Percentiles rank a stretch among this genome's conserved stretches.
These are phyloP conservation scores for Mangifera indica DNA, from an alignment of 345 rosid species.

Conservation along the genomic window DNA sequence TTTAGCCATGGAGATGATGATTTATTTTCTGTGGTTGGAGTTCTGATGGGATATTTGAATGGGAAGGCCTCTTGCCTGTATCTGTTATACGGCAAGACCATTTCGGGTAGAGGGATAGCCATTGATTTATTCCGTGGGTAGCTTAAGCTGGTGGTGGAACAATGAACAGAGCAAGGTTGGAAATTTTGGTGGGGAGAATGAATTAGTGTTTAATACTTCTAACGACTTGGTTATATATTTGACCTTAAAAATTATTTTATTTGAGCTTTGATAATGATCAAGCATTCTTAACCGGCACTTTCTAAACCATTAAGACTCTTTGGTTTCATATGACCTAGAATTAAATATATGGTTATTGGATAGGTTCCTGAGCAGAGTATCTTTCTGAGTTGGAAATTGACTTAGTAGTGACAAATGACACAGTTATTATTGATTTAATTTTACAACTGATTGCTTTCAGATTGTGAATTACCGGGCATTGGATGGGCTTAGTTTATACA, in stretches of 20 bases:
- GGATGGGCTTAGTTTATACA: too few species aligned
- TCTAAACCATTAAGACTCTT: background rate
- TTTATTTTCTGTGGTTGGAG: background rate
- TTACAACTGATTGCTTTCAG: too few species aligned
- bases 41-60: background rate
- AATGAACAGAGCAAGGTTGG: background rate
- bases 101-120: background rate
- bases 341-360: background rate
- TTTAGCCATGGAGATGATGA: background rate
- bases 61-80: background rate
- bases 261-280: too few species aligned
- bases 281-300: too few species aligned
- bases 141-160: background rate
- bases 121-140: background rate
- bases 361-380: too few species aligned
- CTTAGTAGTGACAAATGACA: too few species aligned
- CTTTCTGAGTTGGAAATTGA: too few species aligned
- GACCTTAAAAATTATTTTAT: too few species aligned
- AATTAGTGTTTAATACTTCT: background rate
- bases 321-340: background rate
- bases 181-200: slow-evolving; percentile 2
- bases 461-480: too few species aligned
- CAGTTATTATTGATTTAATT: too few species aligned
- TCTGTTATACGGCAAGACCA: slow-evolving; percentile 3
- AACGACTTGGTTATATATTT: too few species aligned